phyloP scores from a whole-genome alignment of 225 moss, liverwort and hornwort species.

The Bryoerythrophyllum caledonicum region DNA sequence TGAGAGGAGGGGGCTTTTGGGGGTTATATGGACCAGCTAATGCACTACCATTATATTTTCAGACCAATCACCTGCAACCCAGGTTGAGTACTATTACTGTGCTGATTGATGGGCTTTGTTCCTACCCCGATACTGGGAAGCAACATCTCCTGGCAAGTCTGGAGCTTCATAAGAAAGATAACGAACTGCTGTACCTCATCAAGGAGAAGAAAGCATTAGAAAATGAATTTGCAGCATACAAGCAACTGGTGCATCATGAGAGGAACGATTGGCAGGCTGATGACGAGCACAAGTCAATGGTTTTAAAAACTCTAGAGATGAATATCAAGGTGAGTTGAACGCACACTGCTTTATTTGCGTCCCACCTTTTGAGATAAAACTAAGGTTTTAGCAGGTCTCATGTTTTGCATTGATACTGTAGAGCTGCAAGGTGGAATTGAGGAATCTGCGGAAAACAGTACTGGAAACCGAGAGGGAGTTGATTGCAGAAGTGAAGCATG shows the following conservation, averaged over 20 bases:
- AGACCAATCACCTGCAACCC: conserved; percentile 9
- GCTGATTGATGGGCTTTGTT: conserved; percentile 29
- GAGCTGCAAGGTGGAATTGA: conserved; percentile 42
- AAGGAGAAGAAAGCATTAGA: conserved; percentile 47
- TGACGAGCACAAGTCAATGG: conserved; percentile 14
- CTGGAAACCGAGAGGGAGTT: conserved; percentile 29
- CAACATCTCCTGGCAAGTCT: neutral
- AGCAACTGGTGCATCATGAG: conserved; percentile 32
- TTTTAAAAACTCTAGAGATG: conserved; percentile 23
- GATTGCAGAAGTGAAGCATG: conserved; percentile 27
- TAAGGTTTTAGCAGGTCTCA: neutral
- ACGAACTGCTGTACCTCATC: conserved; percentile 26
- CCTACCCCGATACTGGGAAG: conserved; percentile 15
- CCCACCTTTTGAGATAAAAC: neutral
- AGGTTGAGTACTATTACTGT: conserved; percentile 41
- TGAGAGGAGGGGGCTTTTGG: neutral
- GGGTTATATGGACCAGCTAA: neutral
- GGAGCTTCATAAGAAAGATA: conserved; percentile 45
- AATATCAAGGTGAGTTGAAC: conserved; percentile 34
- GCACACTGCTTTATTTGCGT: neutral
- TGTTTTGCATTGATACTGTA: conserved; percentile 27
- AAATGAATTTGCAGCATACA: conserved; percentile 37
- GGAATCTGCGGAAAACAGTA: conserved; percentile 17
- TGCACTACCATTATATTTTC: neutral
- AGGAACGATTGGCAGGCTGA: conserved; percentile 22